Evolutionary conservation across 176 grass and related monocot species (phyloP).

Genomic region (Thinopyrum elongatum): DNA sequence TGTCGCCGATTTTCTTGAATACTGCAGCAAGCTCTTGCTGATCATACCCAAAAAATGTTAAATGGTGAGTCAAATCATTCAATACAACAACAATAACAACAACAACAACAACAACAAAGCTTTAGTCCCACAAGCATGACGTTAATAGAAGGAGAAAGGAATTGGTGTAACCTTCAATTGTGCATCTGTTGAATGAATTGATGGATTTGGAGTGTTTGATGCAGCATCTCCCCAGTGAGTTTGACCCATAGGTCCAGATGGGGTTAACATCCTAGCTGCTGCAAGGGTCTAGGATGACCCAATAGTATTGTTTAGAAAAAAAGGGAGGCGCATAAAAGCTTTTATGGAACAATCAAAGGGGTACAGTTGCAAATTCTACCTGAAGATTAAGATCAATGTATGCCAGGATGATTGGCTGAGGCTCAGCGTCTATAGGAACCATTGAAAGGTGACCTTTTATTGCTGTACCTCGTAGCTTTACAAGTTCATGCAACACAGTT

Average conservation of each 20-base stretch:
- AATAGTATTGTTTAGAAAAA: constrained; percentile 15
- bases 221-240: constrained; percentile 90
- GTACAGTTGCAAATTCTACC: constrained; percentile 35
- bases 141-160: background rate
- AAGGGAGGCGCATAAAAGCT: background rate
- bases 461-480: constrained; percentile 94
- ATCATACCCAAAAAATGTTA: constrained; percentile 11
- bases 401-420: constrained; percentile 98
- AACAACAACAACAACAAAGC: too few species aligned
- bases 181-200: constrained; percentile 76
- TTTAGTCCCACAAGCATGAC: constrained; percentile 2
- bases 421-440: constrained; percentile 98
- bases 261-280: constrained; percentile 98
- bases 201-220: constrained; percentile 72
- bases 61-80: constrained; percentile 1
- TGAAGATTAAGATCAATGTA: constrained; percentile 99
- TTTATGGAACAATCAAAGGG: background rate
- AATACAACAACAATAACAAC: too few species aligned
- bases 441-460: constrained; percentile 99
- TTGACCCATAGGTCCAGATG: constrained; percentile 91
- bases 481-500: constrained; percentile 98
- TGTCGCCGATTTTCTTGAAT: constrained; percentile 99
- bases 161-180: constrained; percentile 85
- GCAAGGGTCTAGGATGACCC: constrained; percentile 73
- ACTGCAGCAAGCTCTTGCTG: constrained; percentile 99